Evolutionary conservation across 2,329 filamentous ascomycete species (phyloP).

Genomic region (Knufia fluminis): DNA sequence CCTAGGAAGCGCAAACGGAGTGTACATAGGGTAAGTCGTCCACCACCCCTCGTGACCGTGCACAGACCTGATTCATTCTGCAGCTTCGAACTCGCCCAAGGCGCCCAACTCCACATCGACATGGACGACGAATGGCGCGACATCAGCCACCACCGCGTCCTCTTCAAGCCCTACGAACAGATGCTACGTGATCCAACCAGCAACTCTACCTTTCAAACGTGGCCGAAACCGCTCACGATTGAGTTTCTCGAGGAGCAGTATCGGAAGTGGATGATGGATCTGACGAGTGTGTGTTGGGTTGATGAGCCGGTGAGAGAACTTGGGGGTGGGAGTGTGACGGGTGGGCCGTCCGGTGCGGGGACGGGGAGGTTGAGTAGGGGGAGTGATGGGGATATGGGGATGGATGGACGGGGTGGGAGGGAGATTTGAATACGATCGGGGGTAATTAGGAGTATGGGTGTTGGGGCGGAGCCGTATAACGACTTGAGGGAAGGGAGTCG

Average conservation of each 20-base stretch:
- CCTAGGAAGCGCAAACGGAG: slow-evolving; percentile 19
- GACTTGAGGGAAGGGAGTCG: background rate
- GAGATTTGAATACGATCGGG: background rate
- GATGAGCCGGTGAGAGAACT: slow-evolving; percentile 20
- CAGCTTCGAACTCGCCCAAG: slow-evolving; percentile 22
- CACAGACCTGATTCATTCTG: background rate
- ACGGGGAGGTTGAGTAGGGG: background rate
- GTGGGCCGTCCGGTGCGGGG: background rate
- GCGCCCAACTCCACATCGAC: slow-evolving; percentile 23
- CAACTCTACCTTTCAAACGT: slow-evolving; percentile 17
- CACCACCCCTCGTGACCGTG: background rate
- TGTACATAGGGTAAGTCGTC: slow-evolving; percentile 22
- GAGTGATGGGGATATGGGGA: slow-evolving; percentile 2
- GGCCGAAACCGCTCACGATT: slow-evolving; percentile 23
- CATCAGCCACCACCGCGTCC: slow-evolving; percentile 21
- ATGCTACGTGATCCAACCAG: slow-evolving; percentile 20
- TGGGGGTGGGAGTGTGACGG: slow-evolving; percentile 10
- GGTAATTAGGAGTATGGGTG: background rate
- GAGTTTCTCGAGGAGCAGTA: slow-evolving; percentile 23
- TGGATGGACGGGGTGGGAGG: background rate
- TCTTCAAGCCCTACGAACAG: slow-evolving; percentile 21
- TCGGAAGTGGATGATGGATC: slow-evolving; percentile 18
- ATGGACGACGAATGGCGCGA: slow-evolving; percentile 23
- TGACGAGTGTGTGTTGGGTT: slow-evolving; percentile 22
- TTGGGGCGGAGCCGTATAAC: background rate